Percentiles rank a stretch among this genome's conserved stretches.
Conservation (phyloP, 2,329 filamentous ascomycete species). For the Blastomyces gilchristii region DNA sequence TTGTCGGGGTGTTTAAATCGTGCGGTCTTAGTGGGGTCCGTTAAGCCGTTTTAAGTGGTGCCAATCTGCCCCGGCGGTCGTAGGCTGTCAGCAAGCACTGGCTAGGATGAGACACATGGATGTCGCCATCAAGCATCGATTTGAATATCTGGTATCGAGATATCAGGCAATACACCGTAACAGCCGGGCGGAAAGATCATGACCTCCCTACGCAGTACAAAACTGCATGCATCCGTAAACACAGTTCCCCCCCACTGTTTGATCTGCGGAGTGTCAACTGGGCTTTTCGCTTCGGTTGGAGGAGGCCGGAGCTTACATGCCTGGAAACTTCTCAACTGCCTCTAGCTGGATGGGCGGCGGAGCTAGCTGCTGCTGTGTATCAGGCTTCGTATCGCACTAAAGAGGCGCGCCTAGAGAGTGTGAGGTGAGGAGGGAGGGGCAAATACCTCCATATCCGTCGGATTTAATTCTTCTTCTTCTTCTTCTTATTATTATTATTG, state of each 20-base stretch:
- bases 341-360: not conserved
- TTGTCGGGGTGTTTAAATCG: not conserved
- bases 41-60: not conserved
- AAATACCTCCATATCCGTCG: not conserved
- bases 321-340: not conserved
- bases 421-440: not conserved
- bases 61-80: too few relatives aligned
- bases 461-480: not conserved
- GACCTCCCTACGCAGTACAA: not conserved
- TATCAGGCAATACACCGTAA: not conserved
- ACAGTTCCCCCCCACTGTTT: not conserved
- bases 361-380: not conserved
- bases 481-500: too few relatives aligned
- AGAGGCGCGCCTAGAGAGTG: not conserved
- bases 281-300: not conserved
- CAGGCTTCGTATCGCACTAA: conserved; percentile 3
- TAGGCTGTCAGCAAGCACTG: not conserved
- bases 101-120: not conserved
- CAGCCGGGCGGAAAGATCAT: not conserved
- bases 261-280: not conserved
- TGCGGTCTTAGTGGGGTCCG: not conserved
- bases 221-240: not conserved
- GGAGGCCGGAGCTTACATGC: not conserved
- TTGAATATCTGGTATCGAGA: not conserved
- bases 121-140: not conserved